Base-by-base conservation (phyloP, 2,329 filamentous ascomycete genomes). In the Exophiala sideris region DNA sequence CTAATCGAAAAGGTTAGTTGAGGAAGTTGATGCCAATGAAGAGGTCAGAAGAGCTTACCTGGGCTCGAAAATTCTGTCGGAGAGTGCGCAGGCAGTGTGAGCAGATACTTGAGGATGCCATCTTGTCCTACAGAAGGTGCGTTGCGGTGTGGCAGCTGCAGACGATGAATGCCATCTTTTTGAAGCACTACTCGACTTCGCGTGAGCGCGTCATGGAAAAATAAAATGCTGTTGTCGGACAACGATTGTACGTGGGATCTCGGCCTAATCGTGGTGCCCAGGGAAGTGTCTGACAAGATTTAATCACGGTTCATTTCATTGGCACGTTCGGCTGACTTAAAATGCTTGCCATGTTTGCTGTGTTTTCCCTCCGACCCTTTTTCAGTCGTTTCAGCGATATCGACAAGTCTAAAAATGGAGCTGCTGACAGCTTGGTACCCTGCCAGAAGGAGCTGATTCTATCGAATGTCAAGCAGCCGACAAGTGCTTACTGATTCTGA, bases 1-100 rank as follows among this genome's bases (percentile, higher is more conserved):
- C 45, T 50, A 41, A 10, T 29, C 14, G 7, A 14, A 20, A 45
- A 29, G 24, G 7, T 52, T 41, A 38, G 42, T 56, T 45, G 48
- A 29, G 16, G 36, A 16, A 32, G 41, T 45, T 12, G 1, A 2
- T 34, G n/a, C n/a, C 16, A 33, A 34, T 40, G 33, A 20, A 12
- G n/a, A 16, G 18, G 36, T 18, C 5, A 47, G 39, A 48, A 32
- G 3, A 10, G 11, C 42, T 44, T 48, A 42, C 47, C 16, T 51
- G 49, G 34, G n/a, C 11, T 45, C 53, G 45, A 49, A 58, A 44
- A 34, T 47, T 52, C 24, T 55, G 57, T 21, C 57, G 50, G 21
- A 63, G 42, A 20, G 53, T 46, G 34, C 59, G 52, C 47, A 63
- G 32, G 39, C 61, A 63, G 24, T 57, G 57, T 34, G 61, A 54